Evolutionary conservation across 192 early-diverging fungal species (phyloP).

Genomic region (Dissophora globulifera): DNA sequence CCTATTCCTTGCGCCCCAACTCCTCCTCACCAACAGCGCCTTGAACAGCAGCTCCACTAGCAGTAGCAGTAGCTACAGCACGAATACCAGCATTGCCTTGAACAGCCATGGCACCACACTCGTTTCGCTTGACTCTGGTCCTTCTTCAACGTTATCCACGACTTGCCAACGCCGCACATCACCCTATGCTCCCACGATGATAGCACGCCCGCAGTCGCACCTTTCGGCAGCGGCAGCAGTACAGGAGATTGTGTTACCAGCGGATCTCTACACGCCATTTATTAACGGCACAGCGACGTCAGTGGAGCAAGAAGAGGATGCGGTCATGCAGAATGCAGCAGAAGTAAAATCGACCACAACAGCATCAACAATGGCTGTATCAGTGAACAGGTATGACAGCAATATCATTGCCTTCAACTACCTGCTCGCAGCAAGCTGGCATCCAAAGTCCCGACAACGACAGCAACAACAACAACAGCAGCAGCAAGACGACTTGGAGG

Average conservation of each 20-base stretch:
- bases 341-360: background rate
- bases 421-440: constrained; percentile 41
- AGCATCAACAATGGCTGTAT: too few species aligned
- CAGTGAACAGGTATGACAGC: background rate
- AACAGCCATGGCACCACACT: constrained; percentile 12
- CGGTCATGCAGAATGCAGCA: background rate
- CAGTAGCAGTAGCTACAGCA: too few species aligned
- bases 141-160: background rate
- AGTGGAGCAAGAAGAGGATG: too few species aligned
- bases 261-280: background rate
- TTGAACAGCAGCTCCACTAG: background rate
- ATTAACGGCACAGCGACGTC: constrained; percentile 3
- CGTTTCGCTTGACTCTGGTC: constrained; percentile 12
- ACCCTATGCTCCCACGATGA: too few species aligned
- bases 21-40: constrained; percentile 20
- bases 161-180: constrained; percentile 13
- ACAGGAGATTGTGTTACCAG: constrained; percentile 11
- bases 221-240: constrained; percentile 4
- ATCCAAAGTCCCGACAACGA: constrained; percentile 26
- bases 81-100: background rate
- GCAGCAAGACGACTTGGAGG: constrained; percentile 2
- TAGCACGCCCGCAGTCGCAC: background rate
- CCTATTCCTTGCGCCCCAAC: constrained; percentile 20
- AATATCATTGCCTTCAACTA: constrained; percentile 40
- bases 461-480: constrained; percentile 12